A percentile compares a stretch with the other conserved stretches of the same genome.
phyloP scores from a whole-genome alignment of 2,329 filamentous ascomycete species.

The Colletotrichum sp. region DNA sequence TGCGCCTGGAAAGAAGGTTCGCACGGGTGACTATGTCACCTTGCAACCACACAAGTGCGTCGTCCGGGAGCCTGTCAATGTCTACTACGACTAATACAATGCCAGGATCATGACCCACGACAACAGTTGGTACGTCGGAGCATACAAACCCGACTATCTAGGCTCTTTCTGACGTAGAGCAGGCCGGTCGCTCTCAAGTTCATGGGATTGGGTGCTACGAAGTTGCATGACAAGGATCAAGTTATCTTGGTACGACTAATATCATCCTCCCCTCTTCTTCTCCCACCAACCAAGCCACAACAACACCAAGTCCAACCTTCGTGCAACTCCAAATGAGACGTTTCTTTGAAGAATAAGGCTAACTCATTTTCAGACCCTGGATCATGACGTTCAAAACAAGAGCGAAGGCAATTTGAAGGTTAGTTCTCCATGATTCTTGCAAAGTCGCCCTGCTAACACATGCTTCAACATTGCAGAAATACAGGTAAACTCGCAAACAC shows the following conservation, averaged over 20 bases:
- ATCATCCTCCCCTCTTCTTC: neutral
- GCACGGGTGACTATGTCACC: conserved; percentile 83
- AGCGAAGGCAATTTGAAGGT: conserved; percentile 64
- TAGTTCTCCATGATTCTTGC: neutral
- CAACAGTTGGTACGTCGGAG: conserved; percentile 76
- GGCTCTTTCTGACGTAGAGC: neutral
- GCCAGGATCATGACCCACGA: conserved; percentile 76
- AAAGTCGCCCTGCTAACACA: neutral
- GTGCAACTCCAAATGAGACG: fast-evolving
- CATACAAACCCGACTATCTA: neutral
- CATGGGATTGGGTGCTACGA: conserved; percentile 53
- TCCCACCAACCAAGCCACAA: neutral
- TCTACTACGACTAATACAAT: conserved; percentile 41
- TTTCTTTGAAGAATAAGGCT: neutral
- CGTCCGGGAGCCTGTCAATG: neutral
- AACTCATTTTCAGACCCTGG: conserved; percentile 33
- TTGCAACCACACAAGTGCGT: conserved; percentile 62
- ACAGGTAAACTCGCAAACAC: neutral
- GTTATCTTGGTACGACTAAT: conserved; percentile 65
- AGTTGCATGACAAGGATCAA: conserved; percentile 74
- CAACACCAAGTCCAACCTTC: too few relatives aligned
- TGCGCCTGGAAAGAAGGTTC: conserved; percentile 75
- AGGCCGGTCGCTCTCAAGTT: neutral
- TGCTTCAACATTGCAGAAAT: neutral
- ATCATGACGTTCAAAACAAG: conserved; percentile 90